A percentile compares a stretch with the other conserved stretches of the same genome.
Conservation (phyloP, 805 yeast genomes). For the Lachancea lanzarotensis region DNA sequence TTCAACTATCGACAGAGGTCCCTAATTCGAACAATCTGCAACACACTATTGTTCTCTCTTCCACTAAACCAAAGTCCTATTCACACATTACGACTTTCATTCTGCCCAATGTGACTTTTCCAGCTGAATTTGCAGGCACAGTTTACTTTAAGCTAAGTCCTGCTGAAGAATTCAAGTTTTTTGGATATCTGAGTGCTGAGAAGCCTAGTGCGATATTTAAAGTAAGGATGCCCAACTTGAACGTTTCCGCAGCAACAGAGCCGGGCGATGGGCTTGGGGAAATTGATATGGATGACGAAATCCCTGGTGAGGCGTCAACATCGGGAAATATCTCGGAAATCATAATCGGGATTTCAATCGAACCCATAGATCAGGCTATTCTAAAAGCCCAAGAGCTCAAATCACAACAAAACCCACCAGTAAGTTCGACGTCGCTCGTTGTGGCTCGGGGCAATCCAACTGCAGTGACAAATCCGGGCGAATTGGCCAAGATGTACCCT, state of each 20-base stretch:
- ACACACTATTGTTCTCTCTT: slow-evolving; percentile 31
- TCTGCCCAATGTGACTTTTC: slow-evolving; percentile 73
- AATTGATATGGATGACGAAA: slow-evolving; percentile 45
- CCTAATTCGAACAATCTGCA: slow-evolving; percentile 35
- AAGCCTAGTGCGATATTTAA: slow-evolving; percentile 93
- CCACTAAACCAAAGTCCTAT: slow-evolving; percentile 32
- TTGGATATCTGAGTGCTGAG: slow-evolving; percentile 53
- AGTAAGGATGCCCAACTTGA: slow-evolving; percentile 40
- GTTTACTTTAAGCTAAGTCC: slow-evolving; percentile 81
- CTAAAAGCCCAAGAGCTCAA: slow-evolving; percentile 44
- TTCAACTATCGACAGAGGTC: slow-evolving; percentile 32
- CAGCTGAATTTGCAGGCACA: slow-evolving; percentile 68
- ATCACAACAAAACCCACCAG: slow-evolving; percentile 15
- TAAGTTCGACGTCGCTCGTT: slow-evolving; percentile 21
- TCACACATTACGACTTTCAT: slow-evolving; percentile 80
- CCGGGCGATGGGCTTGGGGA: slow-evolving; percentile 43
- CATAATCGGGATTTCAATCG: slow-evolving; percentile 84
- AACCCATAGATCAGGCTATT: slow-evolving; percentile 64
- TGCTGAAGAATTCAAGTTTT: slow-evolving; percentile 48
- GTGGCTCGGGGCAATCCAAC: slow-evolving; percentile 22
- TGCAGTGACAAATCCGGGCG: slow-evolving; percentile 25
- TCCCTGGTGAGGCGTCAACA: slow-evolving; percentile 26
- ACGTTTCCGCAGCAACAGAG: slow-evolving; percentile 8
- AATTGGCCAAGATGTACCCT: slow-evolving; percentile 34
- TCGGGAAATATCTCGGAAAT: slow-evolving; percentile 33